Percentiles rank a stretch among this genome's conserved stretches.
Evolutionary conservation across 495 filamentous ascomycete species (phyloP).

Genomic region (Penicillium fimorum): DNA sequence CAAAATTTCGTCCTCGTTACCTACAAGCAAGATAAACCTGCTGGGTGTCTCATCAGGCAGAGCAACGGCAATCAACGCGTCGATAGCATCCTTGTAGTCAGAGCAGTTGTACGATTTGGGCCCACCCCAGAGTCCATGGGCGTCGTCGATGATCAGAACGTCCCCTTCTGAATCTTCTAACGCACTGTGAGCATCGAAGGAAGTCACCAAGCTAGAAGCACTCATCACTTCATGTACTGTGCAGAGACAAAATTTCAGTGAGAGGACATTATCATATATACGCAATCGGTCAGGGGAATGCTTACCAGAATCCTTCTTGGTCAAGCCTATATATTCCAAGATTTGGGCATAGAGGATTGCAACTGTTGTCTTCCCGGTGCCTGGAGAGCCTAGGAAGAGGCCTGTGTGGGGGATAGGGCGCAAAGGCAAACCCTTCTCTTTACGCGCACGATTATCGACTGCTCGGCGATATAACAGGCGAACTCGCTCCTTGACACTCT

Average conservation of each 20-base stretch:
- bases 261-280: background rate
- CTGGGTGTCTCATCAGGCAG: background rate
- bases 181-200: conserved; percentile 26
- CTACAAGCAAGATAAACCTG: conserved; percentile 41
- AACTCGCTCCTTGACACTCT: background rate
- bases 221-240: background rate
- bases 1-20: conserved; percentile 67
- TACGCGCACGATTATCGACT: background rate
- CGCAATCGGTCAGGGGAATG: background rate
- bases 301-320: conserved; percentile 18
- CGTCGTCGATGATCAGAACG: conserved; percentile 69
- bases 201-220: background rate
- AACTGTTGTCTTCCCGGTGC: conserved; percentile 69
- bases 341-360: conserved; percentile 64
- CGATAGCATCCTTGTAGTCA: background rate
- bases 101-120: conserved; percentile 56
- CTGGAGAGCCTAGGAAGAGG: conserved; percentile 64
- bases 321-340: conserved; percentile 50
- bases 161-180: conserved; percentile 61
- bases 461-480: background rate
- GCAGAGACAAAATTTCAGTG: background rate
- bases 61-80: background rate
- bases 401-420: conserved; percentile 7
- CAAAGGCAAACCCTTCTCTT: background rate
- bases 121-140: conserved; percentile 65